phyloP scores from a whole-genome alignment of 2,329 filamentous ascomycete genomes.

The Botryosphaeria dothidea region DNA sequence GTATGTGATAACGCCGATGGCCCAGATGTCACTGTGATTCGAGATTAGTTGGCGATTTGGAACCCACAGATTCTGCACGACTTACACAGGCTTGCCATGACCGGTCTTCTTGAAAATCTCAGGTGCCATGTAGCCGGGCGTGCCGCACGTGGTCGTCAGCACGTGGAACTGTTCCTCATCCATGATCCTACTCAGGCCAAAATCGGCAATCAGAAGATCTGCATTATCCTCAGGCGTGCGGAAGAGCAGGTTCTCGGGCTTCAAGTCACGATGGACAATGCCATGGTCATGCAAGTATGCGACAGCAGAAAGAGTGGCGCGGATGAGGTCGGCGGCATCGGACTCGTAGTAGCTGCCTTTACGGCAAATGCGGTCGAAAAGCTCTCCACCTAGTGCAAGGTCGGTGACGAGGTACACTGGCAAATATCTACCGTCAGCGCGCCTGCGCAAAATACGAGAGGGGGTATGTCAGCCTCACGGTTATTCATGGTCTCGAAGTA shows the following conservation, averaged over 20 bases:
- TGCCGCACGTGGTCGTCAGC: slow-evolving; percentile 94
- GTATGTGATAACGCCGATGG: slow-evolving; percentile 97
- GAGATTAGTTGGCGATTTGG: background rate
- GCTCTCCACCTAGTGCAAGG: slow-evolving; percentile 90
- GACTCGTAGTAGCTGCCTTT: slow-evolving; percentile 99
- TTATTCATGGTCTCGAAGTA: slow-evolving; percentile 99
- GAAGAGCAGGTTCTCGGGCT: slow-evolving; percentile 96
- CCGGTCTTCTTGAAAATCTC: slow-evolving; percentile 99
- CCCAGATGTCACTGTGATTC: slow-evolving; percentile 77
- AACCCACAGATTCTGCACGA: background rate
- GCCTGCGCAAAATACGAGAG: background rate
- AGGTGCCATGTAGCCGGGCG: slow-evolving; percentile 97
- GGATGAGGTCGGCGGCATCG: slow-evolving; percentile 92
- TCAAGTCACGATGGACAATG: slow-evolving; percentile 96
- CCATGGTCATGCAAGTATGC: slow-evolving; percentile 98
- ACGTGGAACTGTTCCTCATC: slow-evolving; percentile 99
- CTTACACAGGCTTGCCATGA: slow-evolving; percentile 90
- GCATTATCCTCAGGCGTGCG: slow-evolving; percentile 97
- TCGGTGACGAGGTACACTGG: slow-evolving; percentile 93
- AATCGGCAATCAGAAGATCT: slow-evolving; percentile 94
- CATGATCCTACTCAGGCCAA: slow-evolving; percentile 95
- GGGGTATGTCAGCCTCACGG: slow-evolving; percentile 49
- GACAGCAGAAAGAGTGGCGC: slow-evolving; percentile 93
- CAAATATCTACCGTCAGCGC: background rate
- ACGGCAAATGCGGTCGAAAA: slow-evolving; percentile 97